Percentiles rank a stretch among this genome's conserved stretches.
phyloP scores from a whole-genome alignment of 108 stramenopile genomes.

The Cyclotella baltica region DNA sequence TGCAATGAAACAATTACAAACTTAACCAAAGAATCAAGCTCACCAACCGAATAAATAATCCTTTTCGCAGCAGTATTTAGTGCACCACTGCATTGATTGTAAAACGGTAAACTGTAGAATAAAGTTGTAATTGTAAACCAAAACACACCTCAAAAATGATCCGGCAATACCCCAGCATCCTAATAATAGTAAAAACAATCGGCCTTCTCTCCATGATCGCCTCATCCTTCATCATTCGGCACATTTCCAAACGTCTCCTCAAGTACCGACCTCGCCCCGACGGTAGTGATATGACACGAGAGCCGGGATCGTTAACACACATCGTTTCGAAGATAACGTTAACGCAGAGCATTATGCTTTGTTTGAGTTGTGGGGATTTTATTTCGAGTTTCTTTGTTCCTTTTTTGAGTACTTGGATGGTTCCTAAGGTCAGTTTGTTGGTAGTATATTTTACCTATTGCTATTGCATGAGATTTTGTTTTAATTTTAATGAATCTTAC shows the following conservation, averaged over 20 bases:
- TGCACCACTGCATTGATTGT: too few relatives aligned
- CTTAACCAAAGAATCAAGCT: too few relatives aligned
- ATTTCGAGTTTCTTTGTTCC: conserved; percentile 33
- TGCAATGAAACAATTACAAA: too few relatives aligned
- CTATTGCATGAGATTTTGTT: neutral
- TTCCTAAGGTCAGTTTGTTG: neutral
- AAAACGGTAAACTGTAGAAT: too few relatives aligned
- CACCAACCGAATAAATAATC: too few relatives aligned
- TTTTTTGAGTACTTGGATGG: conserved; percentile 37
- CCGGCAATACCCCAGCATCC: neutral
- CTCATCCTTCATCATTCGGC: conserved; percentile 6
- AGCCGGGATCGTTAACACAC: too few relatives aligned
- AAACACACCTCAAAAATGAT: neutral
- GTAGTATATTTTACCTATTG: neutral
- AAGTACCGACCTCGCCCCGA: neutral
- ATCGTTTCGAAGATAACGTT: conserved; percentile 7
- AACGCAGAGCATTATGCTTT: conserved; percentile 13
- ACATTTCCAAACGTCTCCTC: conserved; percentile 4
- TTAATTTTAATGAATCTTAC: conserved; percentile 15
- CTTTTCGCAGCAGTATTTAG: too few relatives aligned
- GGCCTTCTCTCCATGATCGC: conserved; percentile 18
- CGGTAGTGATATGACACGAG: neutral
- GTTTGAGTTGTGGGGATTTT: conserved; percentile 19
- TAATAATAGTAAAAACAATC: conserved; percentile 9
- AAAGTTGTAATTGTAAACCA: too few relatives aligned